Percentiles rank a stretch among this genome's conserved stretches.
phyloP scores from a whole-genome alignment of 495 filamentous ascomycete genomes.

The Friedmanniomyces endolithicus region DNA sequence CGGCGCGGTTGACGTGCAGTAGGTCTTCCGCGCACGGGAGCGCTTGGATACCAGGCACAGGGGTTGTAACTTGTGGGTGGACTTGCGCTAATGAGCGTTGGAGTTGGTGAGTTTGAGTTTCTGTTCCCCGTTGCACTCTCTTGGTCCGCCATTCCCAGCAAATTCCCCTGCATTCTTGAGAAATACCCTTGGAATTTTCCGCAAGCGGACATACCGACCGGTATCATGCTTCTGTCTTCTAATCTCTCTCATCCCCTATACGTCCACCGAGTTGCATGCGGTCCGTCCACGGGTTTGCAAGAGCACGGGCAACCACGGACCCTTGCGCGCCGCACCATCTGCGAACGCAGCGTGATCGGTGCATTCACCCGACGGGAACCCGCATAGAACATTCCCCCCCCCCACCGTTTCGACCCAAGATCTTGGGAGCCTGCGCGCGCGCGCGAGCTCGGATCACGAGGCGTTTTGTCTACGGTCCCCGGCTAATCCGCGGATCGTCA shows the following conservation, averaged over 20 bases:
- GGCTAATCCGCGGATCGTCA: neutral
- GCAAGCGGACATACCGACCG: neutral
- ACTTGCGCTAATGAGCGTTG: neutral
- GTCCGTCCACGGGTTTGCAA: neutral
- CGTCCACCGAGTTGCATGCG: neutral
- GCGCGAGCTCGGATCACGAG: slow-evolving; percentile 4
- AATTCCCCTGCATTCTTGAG: neutral
- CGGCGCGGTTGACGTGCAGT: slow-evolving; percentile 13
- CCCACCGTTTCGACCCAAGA: slow-evolving; percentile 1
- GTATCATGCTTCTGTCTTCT: neutral
- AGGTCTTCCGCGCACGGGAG: neutral
- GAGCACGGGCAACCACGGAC: slow-evolving; percentile 2
- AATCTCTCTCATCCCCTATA: neutral
- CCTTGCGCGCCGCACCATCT: slow-evolving; percentile 4
- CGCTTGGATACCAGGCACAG: neutral
- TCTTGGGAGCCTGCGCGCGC: too few relatives aligned
- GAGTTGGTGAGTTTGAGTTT: neutral
- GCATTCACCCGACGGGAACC: slow-evolving; percentile 12
- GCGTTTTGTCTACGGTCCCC: too few relatives aligned
- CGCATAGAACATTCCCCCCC: too few relatives aligned
- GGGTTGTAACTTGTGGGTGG: neutral
- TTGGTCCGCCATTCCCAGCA: neutral
- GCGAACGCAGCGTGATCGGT: slow-evolving; percentile 18
- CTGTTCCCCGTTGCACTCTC: neutral
- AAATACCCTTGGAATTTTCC: neutral